These are phyloP conservation scores for Thelonectria olida DNA, from an alignment of 2,329 filamentous ascomycete genomes.

Conservation along the genomic window DNA sequence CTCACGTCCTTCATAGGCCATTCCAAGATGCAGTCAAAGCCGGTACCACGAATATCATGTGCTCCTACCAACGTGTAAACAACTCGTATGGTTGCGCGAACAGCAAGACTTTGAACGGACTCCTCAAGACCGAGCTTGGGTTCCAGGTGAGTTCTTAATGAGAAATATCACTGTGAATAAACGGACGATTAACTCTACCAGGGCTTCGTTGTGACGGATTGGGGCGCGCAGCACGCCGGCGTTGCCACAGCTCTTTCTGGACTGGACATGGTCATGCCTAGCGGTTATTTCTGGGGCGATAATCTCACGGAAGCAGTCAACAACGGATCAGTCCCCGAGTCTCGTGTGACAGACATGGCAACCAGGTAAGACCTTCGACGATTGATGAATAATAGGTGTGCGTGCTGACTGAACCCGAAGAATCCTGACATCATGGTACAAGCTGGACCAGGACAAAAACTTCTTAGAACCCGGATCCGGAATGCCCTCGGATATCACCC, in stretches of 20 bases:
- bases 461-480: not conserved
- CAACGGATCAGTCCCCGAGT: not conserved
- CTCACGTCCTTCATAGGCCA: not conserved
- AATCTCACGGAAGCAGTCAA: slow-evolving; percentile 1
- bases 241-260: slow-evolving; percentile 64
- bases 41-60: slow-evolving; percentile 3
- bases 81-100: slow-evolving; percentile 5
- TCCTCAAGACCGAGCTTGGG: slow-evolving; percentile 4
- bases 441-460: not conserved
- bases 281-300: slow-evolving; percentile 48
- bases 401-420: not conserved
- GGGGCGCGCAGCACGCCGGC: slow-evolving; percentile 69
- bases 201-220: slow-evolving; percentile 75
- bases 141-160: not conserved
- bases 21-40: slow-evolving; percentile 9
- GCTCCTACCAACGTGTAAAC: slow-evolving; percentile 7
- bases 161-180: not conserved
- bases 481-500: not conserved
- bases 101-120: slow-evolving; percentile 1
- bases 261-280: slow-evolving; percentile 77
- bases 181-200: not conserved
- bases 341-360: slow-evolving; percentile 5
- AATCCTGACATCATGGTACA: slow-evolving; percentile 2
- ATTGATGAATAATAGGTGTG: not conserved
- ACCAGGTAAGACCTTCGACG: not conserved